Evolutionary conservation across 148 eudicot genomes (phyloP), one percentile per base, ranked within the genome.

Genomic region (Linanthus parryae): DNA sequence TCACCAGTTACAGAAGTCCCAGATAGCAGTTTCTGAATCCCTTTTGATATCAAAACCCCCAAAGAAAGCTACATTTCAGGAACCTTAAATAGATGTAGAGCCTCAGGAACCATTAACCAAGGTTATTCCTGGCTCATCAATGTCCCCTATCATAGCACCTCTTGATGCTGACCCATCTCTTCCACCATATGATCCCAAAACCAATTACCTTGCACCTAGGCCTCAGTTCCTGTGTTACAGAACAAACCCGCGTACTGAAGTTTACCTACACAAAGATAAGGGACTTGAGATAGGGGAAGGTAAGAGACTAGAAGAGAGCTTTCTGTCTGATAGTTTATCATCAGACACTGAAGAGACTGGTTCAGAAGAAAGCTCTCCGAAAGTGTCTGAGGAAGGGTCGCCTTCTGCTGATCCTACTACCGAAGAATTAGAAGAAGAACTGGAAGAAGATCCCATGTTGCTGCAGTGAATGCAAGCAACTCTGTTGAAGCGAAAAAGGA

Each of bases 161-260:
- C 82, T 84, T 64, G 90, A 74, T 62, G 86, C 81, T 41, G 90
- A 91, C 45, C 90, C 83, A 9, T 67, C 76, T 36, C 36, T 71
- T 60, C 78, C 72, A 24, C 95, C 99, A 44, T 88, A 84, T 71
- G 99, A 92, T 64, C 99, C 99, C 20, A 78, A 75, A 65, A 82
- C 70, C 15, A 84, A 92, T 38, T 92, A 53, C 53, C 86, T 87
- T 21, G 87, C 98, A 0, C 98, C 98, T 33, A 75, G 98, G 82
- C 98, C 98, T 58, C 96, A 72, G 49, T 92, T 83, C 65, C 84
- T 84, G 28, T 78, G 63, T 50, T 92, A 92, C 62, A 88, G 69
- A 24, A 90, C 98, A 0, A 77, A 75, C 60, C 82, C 82, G 0
- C 69, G 82, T 64, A 64, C 65, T 5, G 76, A 77, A 42, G 58